These are phyloP conservation scores for Aegilops bicornis DNA, from an alignment of 176 grass and related monocot species.

Conservation along the genomic window DNA sequence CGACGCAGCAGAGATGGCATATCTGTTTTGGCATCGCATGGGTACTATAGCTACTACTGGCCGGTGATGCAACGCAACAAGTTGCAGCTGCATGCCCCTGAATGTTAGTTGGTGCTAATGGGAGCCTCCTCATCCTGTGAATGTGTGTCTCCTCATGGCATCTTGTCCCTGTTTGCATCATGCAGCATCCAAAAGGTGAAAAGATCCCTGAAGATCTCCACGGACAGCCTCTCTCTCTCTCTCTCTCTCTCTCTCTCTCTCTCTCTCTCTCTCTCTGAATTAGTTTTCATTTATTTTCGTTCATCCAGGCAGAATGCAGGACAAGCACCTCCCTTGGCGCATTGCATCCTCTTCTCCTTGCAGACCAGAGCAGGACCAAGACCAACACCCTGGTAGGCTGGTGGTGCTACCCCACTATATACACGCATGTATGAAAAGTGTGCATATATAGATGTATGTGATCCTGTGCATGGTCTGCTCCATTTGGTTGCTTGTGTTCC, in stretches of 20 bases:
- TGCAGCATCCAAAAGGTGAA: slow-evolving; percentile 34
- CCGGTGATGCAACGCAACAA: background rate
- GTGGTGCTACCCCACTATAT: background rate
- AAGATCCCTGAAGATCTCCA: slow-evolving; percentile 50
- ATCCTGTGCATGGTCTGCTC: slow-evolving; percentile 27
- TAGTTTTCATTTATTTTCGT: background rate
- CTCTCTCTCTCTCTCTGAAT: background rate
- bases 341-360: background rate
- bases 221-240: background rate
- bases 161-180: slow-evolving; percentile 49
- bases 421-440: background rate
- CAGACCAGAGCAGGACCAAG: background rate
- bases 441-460: background rate
- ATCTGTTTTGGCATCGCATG: slow-evolving; percentile 27
- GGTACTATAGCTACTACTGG: background rate
- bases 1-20: slow-evolving; percentile 14
- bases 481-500: slow-evolving; percentile 20
- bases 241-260: too few relatives aligned
- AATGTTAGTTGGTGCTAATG: slow-evolving; percentile 36
- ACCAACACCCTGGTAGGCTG: background rate
- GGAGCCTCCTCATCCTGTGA: background rate
- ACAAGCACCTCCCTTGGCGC: slow-evolving; percentile 27
- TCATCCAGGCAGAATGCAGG: slow-evolving; percentile 3
- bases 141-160: background rate
- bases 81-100: slow-evolving; percentile 21